Base-by-base conservation (phyloP, 805 yeast species). In the Metschnikowia gruessii region DNA sequence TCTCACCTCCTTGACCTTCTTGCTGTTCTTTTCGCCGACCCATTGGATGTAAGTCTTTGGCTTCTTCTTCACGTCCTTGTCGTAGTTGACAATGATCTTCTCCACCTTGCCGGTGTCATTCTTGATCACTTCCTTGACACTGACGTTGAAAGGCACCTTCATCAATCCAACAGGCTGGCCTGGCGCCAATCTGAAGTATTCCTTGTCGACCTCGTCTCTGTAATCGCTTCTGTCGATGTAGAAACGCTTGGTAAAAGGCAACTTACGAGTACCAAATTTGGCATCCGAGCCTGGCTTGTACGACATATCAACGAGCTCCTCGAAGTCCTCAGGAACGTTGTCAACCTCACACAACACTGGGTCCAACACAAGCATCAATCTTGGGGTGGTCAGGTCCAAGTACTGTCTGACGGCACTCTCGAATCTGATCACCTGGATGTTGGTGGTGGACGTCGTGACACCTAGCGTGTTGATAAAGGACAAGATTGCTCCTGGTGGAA, bases 21-120 rank as follows among this genome's bases (percentile, higher is more conserved):
- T 74, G 50, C 79, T 77, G 28, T 72, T 69, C 18, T 83, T 73
- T 52, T 81, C 81, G 42, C 97, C 95, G 42, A 94, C 83, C 99
- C 99, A 94, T 71, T 94, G 99, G 61, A 94, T 90, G 64, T 76
- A 94, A 9, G 99, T 91, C 80, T 92, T 94, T 62, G 99, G 99
- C 63, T 87, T 89, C 65, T 75, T 79, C 54, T 73, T 73, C 46
- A 69, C 71, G 35, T 49, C 51, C 52, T 80, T 81, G 62, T 90
- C 87, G 62, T 92, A 94, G 58, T 83, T 79, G 42, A 86, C 96
- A 56, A 84, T 83, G 48, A 94, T 80, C 67, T 79, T 81, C 17
- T 72, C 72, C 43, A 91, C 80, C 40, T 79, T 72, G 17, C 96
- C 96, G 0, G 65, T 56, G 36, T 67, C 74, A 56, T 84, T 83